Evolutionary conservation across 345 rosid genomes (phyloP).

Genomic region (Hevea brasiliensis): DNA sequence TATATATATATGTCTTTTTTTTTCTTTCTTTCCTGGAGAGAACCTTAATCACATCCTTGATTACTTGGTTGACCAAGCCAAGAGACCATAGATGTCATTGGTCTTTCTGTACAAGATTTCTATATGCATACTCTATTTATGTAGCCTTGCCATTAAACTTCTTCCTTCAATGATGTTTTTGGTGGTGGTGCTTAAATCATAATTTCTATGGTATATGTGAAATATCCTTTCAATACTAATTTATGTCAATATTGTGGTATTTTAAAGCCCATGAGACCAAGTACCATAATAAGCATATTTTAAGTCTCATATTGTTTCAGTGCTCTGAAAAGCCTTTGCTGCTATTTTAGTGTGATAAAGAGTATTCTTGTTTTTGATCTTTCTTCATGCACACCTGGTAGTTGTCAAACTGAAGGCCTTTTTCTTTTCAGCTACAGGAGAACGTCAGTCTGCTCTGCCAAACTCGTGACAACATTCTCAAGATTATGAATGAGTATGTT

Average conservation of each 20-base stretch:
- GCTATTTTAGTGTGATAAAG: neutral
- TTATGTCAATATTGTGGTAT: neutral
- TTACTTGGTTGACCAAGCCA: neutral
- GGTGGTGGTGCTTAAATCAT: neutral
- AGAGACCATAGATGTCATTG: neutral
- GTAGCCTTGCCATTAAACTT: slow-evolving; percentile 18
- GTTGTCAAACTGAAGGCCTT: slow-evolving; percentile 6
- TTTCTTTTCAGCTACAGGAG: slow-evolving; percentile 41
- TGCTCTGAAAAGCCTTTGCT: neutral
- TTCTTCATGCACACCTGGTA: slow-evolving; percentile 5
- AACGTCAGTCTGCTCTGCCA: slow-evolving; percentile 43
- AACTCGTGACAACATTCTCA: slow-evolving; percentile 39
- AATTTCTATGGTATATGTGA: neutral
- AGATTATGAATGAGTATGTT: slow-evolving; percentile 44
- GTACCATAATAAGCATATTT: neutral
- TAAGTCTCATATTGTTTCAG: neutral
- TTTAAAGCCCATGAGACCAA: neutral
- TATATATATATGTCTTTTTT: neutral
- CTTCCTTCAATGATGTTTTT: neutral
- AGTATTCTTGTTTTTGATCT: neutral
- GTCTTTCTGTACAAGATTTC: neutral
- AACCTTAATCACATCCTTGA: neutral
- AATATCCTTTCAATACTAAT: neutral
- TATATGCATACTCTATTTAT: slow-evolving; percentile 11
- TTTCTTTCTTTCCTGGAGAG: neutral